A percentile compares a stretch with the other conserved stretches of the same genome.
Conservation (phyloP, 495 filamentous ascomycete species). For the Xylaria palmicola region DNA sequence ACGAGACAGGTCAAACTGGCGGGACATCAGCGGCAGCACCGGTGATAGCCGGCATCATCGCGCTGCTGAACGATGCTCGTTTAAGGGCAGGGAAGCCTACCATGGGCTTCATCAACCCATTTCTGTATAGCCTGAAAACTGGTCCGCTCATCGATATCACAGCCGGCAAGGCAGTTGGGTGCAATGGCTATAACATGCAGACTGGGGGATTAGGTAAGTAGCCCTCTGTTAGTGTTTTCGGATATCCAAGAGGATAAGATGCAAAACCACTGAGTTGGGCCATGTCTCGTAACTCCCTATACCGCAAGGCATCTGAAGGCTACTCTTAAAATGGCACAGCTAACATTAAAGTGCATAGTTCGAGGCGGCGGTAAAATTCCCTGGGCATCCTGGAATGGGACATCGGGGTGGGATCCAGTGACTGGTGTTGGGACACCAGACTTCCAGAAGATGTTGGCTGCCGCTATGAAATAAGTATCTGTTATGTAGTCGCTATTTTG, state of each 20-base stretch:
- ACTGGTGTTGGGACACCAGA: slow-evolving; percentile 28
- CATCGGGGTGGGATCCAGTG: slow-evolving; percentile 27
- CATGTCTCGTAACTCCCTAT: no score
- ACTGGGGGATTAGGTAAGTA: background rate
- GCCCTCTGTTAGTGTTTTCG: background rate
- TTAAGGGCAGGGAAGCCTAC: slow-evolving; percentile 48
- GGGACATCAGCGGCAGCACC: slow-evolving; percentile 63
- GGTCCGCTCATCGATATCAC: slow-evolving; percentile 58
- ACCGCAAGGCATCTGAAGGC: no score
- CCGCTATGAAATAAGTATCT: slow-evolving; percentile 12
- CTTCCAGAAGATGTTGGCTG: slow-evolving; percentile 23
- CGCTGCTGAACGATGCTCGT: slow-evolving; percentile 64
- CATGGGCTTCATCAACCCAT: slow-evolving; percentile 70
- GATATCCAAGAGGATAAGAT: background rate
- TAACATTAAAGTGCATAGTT: background rate
- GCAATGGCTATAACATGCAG: slow-evolving; percentile 38
- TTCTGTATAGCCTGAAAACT: slow-evolving; percentile 55
- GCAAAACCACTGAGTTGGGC: no score
- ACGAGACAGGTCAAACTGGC: slow-evolving; percentile 38
- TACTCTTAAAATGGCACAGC: background rate
- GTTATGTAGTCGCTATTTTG: background rate
- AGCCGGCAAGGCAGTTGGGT: slow-evolving; percentile 52
- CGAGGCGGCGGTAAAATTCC: slow-evolving; percentile 18
- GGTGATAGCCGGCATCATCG: slow-evolving; percentile 57
- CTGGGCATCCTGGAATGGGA: slow-evolving; percentile 25